Conservation (phyloP, 1,139 yeast species). For the Blastobotrys proliferans region DNA sequence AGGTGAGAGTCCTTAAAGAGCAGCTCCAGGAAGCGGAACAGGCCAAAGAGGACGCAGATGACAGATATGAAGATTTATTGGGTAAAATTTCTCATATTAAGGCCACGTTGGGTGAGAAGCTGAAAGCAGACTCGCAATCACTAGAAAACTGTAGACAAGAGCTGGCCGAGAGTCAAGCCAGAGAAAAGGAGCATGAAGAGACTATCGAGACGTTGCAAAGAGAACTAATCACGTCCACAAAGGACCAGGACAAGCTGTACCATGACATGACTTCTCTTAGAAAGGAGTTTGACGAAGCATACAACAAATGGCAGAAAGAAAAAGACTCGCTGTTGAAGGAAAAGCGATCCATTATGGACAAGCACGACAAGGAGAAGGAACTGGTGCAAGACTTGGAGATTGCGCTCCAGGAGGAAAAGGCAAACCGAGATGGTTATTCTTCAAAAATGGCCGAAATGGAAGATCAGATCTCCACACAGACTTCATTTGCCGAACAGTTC, state of each 20-base stretch:
- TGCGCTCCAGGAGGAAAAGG: slow-evolving; percentile 34
- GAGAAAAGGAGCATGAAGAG: slow-evolving; percentile 25
- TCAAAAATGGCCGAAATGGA: slow-evolving; percentile 46
- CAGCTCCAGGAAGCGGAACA: slow-evolving; percentile 42
- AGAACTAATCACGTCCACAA: slow-evolving; percentile 54
- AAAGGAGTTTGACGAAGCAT: slow-evolving; percentile 43
- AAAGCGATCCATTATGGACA: slow-evolving; percentile 23
- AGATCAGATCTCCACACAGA: slow-evolving; percentile 35
- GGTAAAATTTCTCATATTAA: slow-evolving; percentile 79
- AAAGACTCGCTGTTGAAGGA: slow-evolving; percentile 33
- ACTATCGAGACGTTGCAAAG: slow-evolving; percentile 43
- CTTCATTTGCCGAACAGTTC: slow-evolving; percentile 26
- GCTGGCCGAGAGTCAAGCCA: slow-evolving; percentile 17
- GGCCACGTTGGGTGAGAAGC: slow-evolving; percentile 67
- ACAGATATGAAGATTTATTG: slow-evolving; percentile 69
- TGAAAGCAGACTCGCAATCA: slow-evolving; percentile 45
- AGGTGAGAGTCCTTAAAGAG: slow-evolving; percentile 27
- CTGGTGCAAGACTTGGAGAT: slow-evolving; percentile 41
- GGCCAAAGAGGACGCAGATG: slow-evolving; percentile 65
- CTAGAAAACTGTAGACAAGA: slow-evolving; percentile 33
- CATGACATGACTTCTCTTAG: slow-evolving; percentile 46
- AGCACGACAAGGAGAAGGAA: slow-evolving; percentile 38
- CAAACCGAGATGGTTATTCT: slow-evolving; percentile 28
- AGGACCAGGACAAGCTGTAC: slow-evolving; percentile 63
- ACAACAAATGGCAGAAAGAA: slow-evolving; percentile 45